Conservation (phyloP, 2,329 filamentous ascomycete species). For the Chalaropsis thielavioides region DNA sequence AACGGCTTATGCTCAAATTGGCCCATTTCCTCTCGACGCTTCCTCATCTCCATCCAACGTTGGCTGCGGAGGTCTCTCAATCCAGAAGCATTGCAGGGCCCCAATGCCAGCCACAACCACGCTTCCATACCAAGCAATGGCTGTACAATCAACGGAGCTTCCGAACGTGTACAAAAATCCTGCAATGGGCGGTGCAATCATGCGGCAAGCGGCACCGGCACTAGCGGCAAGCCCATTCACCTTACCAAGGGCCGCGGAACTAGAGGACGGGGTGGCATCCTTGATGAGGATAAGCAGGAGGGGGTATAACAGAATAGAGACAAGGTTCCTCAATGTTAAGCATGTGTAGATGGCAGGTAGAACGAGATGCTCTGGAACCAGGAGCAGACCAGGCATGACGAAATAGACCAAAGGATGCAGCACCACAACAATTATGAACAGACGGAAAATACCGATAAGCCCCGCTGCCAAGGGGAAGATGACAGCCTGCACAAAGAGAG, state of each 20-base stretch:
- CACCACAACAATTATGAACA: constrained; percentile 43
- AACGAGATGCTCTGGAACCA: constrained; percentile 37
- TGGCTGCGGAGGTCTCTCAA: constrained; percentile 25
- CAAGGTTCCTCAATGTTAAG: constrained; percentile 42
- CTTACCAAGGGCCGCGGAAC: constrained; percentile 40
- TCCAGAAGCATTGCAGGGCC: constrained; percentile 44
- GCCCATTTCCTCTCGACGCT: background rate
- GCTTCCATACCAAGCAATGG: constrained; percentile 49
- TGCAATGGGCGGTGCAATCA: constrained; percentile 49
- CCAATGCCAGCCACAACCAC: constrained; percentile 41
- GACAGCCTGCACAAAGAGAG: constrained; percentile 43
- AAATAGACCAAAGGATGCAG: constrained; percentile 49
- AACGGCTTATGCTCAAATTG: background rate
- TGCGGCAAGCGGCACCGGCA: constrained; percentile 51
- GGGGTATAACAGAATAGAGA: constrained; percentile 51
- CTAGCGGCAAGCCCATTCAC: constrained; percentile 54
- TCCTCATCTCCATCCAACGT: constrained; percentile 21
- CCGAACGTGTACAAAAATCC: constrained; percentile 50
- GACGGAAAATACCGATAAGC: constrained; percentile 42
- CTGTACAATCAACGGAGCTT: constrained; percentile 40
- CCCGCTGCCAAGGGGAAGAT: constrained; percentile 47
- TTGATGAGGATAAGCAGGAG: constrained; percentile 54
- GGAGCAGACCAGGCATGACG: constrained; percentile 43
- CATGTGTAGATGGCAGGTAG: constrained; percentile 45
- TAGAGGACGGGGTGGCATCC: constrained; percentile 42